These are phyloP conservation scores for Aureobasidium sp. DNA, from an alignment of 2,329 filamentous ascomycete species.

Conservation along the genomic window DNA sequence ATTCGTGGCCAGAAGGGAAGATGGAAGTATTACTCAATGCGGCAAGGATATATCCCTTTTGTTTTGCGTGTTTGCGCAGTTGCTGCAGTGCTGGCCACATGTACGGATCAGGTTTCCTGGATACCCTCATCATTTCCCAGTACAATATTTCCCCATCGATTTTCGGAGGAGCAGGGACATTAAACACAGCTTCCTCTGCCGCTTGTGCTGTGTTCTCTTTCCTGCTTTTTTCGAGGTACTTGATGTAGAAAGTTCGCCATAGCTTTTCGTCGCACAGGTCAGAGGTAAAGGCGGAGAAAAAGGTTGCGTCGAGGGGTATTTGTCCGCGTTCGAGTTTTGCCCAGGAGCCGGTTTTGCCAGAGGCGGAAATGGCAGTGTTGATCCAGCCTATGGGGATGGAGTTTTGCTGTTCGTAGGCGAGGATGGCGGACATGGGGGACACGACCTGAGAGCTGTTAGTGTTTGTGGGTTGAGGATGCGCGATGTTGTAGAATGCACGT, in stretches of 20 bases:
- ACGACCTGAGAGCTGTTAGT: conserved; percentile 55
- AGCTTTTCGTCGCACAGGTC: conserved; percentile 62
- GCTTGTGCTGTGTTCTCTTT: conserved; percentile 20
- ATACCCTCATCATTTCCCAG: conserved; percentile 80
- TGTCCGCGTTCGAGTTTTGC: conserved; percentile 81
- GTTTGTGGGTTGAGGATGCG: background rate
- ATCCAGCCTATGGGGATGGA: conserved; percentile 82
- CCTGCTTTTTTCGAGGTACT: conserved; percentile 13
- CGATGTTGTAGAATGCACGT: conserved; percentile 34
- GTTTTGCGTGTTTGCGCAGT: conserved; percentile 42
- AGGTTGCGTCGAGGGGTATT: conserved; percentile 64
- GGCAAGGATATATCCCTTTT: conserved; percentile 58
- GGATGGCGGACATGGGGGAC: conserved; percentile 87
- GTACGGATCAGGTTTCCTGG: conserved; percentile 68
- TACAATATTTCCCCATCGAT: conserved; percentile 77
- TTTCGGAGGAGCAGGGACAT: conserved; percentile 56
- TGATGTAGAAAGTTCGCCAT: conserved; percentile 57
- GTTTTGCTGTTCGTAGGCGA: conserved; percentile 75
- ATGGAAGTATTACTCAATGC: conserved; percentile 87
- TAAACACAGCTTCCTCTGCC: conserved; percentile 24
- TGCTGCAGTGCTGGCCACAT: conserved; percentile 77
- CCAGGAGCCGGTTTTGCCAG: conserved; percentile 75
- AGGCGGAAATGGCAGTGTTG: conserved; percentile 79
- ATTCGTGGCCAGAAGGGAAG: conserved; percentile 68
- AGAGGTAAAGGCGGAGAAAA: conserved; percentile 67